Evolutionary conservation across 2,329 filamentous ascomycete species (phyloP), one percentile per base, ranked within the genome.

Genomic region (Penicillium rolfsii): DNA sequence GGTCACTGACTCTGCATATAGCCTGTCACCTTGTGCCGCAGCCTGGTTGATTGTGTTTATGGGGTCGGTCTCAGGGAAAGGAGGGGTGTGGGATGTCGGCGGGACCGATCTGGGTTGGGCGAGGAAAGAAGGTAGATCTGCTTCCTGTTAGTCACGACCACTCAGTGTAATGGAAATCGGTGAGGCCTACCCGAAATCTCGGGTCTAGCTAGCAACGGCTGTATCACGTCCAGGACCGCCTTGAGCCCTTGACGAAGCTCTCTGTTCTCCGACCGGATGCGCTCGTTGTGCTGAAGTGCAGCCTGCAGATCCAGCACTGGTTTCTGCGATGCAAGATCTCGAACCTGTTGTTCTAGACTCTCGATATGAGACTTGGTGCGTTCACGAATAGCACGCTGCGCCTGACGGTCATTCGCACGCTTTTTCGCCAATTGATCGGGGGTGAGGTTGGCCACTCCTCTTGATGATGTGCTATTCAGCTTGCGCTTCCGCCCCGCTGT

Each of bases 341-440:
- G 82, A 63, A 96, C 93, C 63, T 86, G 84, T 62, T 82, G 83
- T 75, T 95, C 90, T 61, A 95, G 81, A 6, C 78, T 80, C 73
- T 94, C 90, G 67, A 95, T 95, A 75, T 91, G 89, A 60, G 87
- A 85, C 78, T 89, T 91, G 30, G 91, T 95, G 58, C 91, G 86
- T 79, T 94, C 90, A 45, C 50, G 50, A 53, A 53, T 53, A 8
- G 50, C 50, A 14, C 50, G 50, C 50, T 53, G 50, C 19, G 50
- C 50, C 90, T 62, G 94, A 81, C 8, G 88, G 74, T 96, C 91
- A 84, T 97, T 97, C 71, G 91, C 91, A 65, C 93, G 85, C 81
- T 97, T 97, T 76, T 93, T 90, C 33, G 90, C 91, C 61, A 97
- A 85, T 78, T 97, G 93, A 63, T 93, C 90, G 5, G 92, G 90